Evolutionary conservation across 768 basidiomycete genomes (phyloP), one percentile per base, ranked within the genome.

Genomic region (Hydnomerulius pinastri): DNA sequence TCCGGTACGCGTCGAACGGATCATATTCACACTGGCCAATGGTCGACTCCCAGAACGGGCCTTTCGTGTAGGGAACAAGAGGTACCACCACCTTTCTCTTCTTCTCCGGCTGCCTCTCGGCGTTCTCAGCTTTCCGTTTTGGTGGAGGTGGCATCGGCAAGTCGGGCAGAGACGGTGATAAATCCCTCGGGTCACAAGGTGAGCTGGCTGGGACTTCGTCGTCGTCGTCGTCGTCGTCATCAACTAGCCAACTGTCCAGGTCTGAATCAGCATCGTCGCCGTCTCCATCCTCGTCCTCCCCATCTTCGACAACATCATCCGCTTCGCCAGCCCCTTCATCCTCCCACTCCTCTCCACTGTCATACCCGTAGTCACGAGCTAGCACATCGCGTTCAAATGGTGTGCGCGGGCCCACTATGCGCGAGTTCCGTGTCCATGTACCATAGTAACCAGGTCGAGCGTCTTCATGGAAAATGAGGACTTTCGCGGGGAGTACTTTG

Each of bases 271-370:
- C 72, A 1, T 77, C 80, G 9, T 72, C 81, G 8, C 79, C 81
- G 9, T 83, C 85, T 4, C 78, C 83, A 12, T 82, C 86, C 11
- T 77, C 85, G 13, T 90, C 90, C 5, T 87, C 85, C 17, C 61
- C 76, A 29, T 71, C 72, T 35, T 74, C 75, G 6, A 86, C 80
- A 47, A 90, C 87, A 42, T 90, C 90, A 43, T 86, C 91, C 10
- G 83, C 90, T 20, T 86, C 91, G 3, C 78, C 81, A 11, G 74
- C 77, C 18, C 85, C 83, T 63, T 94, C 93, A 50, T 88, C 90
- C 55, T 92, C 92, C 97, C 97, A 98, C 59, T 98, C 97, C 59
- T 86, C 92, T 12, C 92, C 96, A 44, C 91, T 94, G 71, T 99
- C 95, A 62, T 95, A 92, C 4, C 81, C 80, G 66, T 98, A 99